Percentiles rank a stretch among this genome's conserved stretches.
Evolutionary conservation across 257 asterid genomes (phyloP).

Genomic region (Salvia hispanica): DNA sequence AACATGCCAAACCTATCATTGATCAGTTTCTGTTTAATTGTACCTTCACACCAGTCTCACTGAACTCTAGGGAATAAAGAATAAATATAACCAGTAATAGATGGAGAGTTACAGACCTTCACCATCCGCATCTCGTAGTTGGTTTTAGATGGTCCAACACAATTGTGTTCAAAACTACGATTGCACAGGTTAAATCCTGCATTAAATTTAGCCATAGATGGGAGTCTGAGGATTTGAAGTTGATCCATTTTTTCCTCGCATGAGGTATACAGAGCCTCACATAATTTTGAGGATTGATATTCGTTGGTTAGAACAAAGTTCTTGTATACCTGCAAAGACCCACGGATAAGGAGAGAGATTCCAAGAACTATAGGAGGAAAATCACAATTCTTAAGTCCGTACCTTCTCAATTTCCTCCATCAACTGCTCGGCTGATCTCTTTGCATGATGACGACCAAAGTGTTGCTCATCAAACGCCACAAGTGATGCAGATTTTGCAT

Average conservation of each 20-base stretch:
- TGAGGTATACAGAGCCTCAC: slow-evolving; percentile 72
- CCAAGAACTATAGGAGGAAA: slow-evolving; percentile 4
- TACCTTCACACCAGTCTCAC: background rate
- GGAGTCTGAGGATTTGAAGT: slow-evolving; percentile 92
- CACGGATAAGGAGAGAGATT: slow-evolving; percentile 31
- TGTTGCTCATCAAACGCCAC: slow-evolving; percentile 82
- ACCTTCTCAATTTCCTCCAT: slow-evolving; percentile 83
- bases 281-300: slow-evolving; percentile 79
- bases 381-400: slow-evolving; percentile 14
- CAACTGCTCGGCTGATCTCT: slow-evolving; percentile 76
- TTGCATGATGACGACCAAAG: slow-evolving; percentile 95
- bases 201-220: slow-evolving; percentile 96
- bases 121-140: slow-evolving; percentile 83
- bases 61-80: slow-evolving; percentile 1
- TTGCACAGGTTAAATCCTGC: slow-evolving; percentile 94
- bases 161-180: slow-evolving; percentile 74
- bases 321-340: slow-evolving; percentile 50
- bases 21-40: background rate
- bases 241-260: slow-evolving; percentile 97
- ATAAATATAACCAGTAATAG: slow-evolving; percentile 16
- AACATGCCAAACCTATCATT: background rate
- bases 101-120: slow-evolving; percentile 55
- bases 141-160: slow-evolving; percentile 88
- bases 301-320: slow-evolving; percentile 69
- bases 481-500: slow-evolving; percentile 61